Percentiles rank a stretch among this genome's conserved stretches.
Conservation (phyloP, 768 basidiomycete species). For the Leucocoprinus leucothites region DNA sequence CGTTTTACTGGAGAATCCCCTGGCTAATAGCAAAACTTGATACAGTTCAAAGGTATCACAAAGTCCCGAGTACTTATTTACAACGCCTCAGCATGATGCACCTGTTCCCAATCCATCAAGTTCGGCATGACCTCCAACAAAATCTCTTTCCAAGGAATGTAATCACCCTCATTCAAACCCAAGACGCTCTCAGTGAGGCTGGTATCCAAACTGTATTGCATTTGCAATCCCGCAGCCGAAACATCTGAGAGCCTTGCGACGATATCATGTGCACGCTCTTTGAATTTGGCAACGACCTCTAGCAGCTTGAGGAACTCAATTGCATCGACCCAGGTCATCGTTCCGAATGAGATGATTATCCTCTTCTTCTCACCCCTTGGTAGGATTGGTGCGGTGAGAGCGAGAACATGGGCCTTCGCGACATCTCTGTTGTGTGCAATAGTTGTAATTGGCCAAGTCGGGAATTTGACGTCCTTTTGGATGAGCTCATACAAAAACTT, state of each 20-base stretch:
- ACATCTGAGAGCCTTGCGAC: too few relatives aligned
- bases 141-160: not conserved
- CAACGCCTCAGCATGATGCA: too few relatives aligned
- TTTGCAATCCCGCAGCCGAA: too few relatives aligned
- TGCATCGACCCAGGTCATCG: slow-evolving; percentile 4
- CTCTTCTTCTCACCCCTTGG: slow-evolving; percentile 1
- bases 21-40: too few relatives aligned
- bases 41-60: too few relatives aligned
- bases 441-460: not conserved
- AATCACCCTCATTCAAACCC: not conserved
- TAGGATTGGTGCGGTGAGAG: not conserved
- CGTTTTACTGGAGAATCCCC: too few relatives aligned
- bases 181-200: too few relatives aligned
- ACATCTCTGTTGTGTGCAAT: not conserved
- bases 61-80: too few relatives aligned
- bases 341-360: not conserved
- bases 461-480: not conserved
- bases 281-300: slow-evolving; percentile 1
- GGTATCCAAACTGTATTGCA: too few relatives aligned
- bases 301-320: slow-evolving; percentile 3
- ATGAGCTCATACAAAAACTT: not conserved
- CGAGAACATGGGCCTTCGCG: not conserved
- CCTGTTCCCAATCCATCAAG: slow-evolving; percentile 1
- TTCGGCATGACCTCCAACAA: not conserved
- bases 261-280: not conserved